Base-by-base conservation (phyloP, 2,329 filamentous ascomycete genomes). In the Monilinia polystroma region DNA sequence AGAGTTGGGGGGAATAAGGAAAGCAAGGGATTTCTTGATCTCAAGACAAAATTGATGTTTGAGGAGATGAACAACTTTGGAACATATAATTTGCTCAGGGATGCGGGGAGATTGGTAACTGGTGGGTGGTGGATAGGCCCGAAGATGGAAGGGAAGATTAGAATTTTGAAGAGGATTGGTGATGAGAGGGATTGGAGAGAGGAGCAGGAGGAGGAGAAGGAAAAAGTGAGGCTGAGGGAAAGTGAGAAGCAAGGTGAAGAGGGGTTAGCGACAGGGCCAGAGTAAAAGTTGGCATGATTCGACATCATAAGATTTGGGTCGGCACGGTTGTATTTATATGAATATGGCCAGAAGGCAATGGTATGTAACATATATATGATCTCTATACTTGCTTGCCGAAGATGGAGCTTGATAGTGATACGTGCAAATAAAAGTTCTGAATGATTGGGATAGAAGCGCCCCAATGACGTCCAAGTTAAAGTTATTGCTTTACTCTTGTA, bases 91-190 rank as follows among this genome's bases (percentile, higher is more conserved):
- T 51, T 74, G 57, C 63, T 76, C 43, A 73, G 73, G 67, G 71
- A 76, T 66, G 71, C 69, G 38, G 80, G 85, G 8, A 81, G 82
- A 68, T 69, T 78, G 53, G 59, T 75, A 6, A 87, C 85, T 0
- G 82, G 85, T 2, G 87, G 87, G 0, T 88, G 85, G 84, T 90
- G 87, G 87, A 70, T 85, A 70, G 87, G 87, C 0, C 87, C 86
- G 32, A 80, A 81, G 70, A 87, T 89, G 84, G 80, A 80, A 69
- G 84, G 85, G 20, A 72, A 51, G 63, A 72, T 76, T 62, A 67
- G 68, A 41, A 71, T 76, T 64, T 65, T 76, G 68, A 73, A 54
- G 65, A 73, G 70, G 68, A 64, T 73, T 54, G 67, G 63, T 23
- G 52, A 66, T 60, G 63, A 59, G 47, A 41, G 47, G 41, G n/a